Percentiles rank a stretch among this genome's conserved stretches.
Conservation (phyloP, 495 filamentous ascomycete genomes). For the Margaritispora aquatica region DNA sequence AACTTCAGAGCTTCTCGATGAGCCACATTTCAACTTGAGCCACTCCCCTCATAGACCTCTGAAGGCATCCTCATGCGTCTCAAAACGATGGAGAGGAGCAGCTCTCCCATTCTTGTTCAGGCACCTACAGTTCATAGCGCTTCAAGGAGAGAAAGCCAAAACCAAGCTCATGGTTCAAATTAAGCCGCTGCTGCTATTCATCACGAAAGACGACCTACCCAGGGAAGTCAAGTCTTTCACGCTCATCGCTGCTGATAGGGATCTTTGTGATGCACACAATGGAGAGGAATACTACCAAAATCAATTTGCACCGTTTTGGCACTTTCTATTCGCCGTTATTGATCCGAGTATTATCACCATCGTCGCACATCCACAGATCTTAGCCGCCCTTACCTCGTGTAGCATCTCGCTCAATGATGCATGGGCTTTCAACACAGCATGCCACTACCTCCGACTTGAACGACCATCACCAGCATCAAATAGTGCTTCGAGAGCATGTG, state of each 20-base stretch:
- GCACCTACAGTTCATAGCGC: constrained; percentile 22
- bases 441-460: constrained; percentile 36
- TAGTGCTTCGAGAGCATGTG: neutral
- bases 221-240: constrained; percentile 11
- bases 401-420: constrained; percentile 31
- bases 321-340: constrained; percentile 32
- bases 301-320: constrained; percentile 34
- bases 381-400: constrained; percentile 34
- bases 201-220: constrained; percentile 4
- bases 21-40: constrained; percentile 27
- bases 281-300: constrained; percentile 13
- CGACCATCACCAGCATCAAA: neutral
- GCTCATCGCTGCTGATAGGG: constrained; percentile 3
- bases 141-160: constrained; percentile 4
- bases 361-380: constrained; percentile 33
- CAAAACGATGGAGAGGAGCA: constrained; percentile 33
- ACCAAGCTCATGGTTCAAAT: constrained; percentile 16
- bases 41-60: constrained; percentile 20
- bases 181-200: constrained; percentile 20
- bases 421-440: constrained; percentile 33
- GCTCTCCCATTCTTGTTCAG: constrained; percentile 35
- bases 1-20: constrained; percentile 31
- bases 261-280: constrained; percentile 8
- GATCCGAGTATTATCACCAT: constrained; percentile 37
- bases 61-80: constrained; percentile 36